phyloP scores from a whole-genome alignment of 1,284 basidiomycete species.

The Erythrobasidium hasegawianum region DNA sequence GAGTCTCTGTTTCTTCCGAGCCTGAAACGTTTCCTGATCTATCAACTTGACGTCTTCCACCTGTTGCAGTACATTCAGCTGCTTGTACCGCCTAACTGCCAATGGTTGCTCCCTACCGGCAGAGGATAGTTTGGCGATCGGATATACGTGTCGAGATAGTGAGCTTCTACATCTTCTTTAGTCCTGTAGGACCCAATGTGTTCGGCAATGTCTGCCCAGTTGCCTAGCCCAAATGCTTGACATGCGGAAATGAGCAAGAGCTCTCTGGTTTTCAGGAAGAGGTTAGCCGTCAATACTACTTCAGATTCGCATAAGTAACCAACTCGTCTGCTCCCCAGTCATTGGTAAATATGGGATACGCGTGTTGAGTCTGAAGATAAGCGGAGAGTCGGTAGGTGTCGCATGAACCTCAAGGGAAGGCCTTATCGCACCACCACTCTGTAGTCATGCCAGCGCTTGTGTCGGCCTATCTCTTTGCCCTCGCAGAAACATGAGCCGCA shows the following conservation, averaged over 20 bases:
- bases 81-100: neutral
- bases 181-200: conserved; percentile 85
- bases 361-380: conserved; percentile 73
- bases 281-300: too few relatives aligned
- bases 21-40: conserved; percentile 76
- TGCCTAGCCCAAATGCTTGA: conserved; percentile 83
- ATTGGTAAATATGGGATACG: conserved; percentile 88
- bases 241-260: conserved; percentile 86
- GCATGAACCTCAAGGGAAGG: neutral
- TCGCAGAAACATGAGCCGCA: conserved; percentile 73
- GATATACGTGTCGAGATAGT: conserved; percentile 82
- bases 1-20: conserved; percentile 78
- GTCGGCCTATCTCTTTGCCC: conserved; percentile 81
- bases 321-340: conserved; percentile 99
- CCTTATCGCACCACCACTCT: conserved; percentile 71
- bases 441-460: conserved; percentile 86
- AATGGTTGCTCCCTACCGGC: conserved; percentile 56
- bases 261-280: conserved; percentile 73
- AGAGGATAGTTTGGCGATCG: conserved; percentile 71
- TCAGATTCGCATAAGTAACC: too few relatives aligned
- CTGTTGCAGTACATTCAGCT: conserved; percentile 6
- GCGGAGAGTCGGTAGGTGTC: neutral
- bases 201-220: conserved; percentile 95
- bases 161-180: conserved; percentile 87
- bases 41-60: conserved; percentile 25